Percentiles rank a stretch among this genome's conserved stretches.
Conservation (phyloP, 78 protist species). For the Cavenderia fasciculata region DNA sequence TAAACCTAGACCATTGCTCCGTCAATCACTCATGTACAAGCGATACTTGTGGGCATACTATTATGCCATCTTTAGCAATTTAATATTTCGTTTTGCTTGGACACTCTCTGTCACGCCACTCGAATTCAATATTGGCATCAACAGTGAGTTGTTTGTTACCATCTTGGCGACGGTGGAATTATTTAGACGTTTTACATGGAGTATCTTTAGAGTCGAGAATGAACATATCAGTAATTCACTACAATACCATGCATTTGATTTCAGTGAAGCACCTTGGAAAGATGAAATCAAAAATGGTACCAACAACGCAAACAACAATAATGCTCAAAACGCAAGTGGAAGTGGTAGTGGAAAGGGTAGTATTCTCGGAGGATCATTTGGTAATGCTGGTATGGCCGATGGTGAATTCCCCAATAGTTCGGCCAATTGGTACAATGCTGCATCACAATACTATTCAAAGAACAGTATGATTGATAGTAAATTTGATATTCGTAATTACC, state of each 20-base stretch:
- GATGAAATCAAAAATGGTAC: constrained; percentile 12
- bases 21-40: constrained; percentile 50
- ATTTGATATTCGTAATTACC: no score
- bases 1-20: constrained; percentile 45
- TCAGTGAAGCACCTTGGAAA: constrained; percentile 47
- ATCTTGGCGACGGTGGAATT: constrained; percentile 34
- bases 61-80: constrained; percentile 42
- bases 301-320: not conserved
- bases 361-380: no score
- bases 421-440: not conserved
- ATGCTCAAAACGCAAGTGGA: not conserved
- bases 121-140: constrained; percentile 46
- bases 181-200: constrained; percentile 51
- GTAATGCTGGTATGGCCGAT: not conserved
- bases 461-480: no score
- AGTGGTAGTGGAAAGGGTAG: no score
- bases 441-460: constrained; percentile 6
- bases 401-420: constrained; percentile 20
- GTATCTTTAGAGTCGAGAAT: constrained; percentile 50
- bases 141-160: constrained; percentile 41
- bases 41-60: constrained; percentile 46
- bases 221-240: constrained; percentile 32
- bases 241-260: constrained; percentile 67
- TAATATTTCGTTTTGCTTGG: constrained; percentile 67
- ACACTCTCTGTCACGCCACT: constrained; percentile 52